Evolutionary conservation across 257 asterid species (phyloP).

Genomic region (Nicotiana tomentosiformis): DNA sequence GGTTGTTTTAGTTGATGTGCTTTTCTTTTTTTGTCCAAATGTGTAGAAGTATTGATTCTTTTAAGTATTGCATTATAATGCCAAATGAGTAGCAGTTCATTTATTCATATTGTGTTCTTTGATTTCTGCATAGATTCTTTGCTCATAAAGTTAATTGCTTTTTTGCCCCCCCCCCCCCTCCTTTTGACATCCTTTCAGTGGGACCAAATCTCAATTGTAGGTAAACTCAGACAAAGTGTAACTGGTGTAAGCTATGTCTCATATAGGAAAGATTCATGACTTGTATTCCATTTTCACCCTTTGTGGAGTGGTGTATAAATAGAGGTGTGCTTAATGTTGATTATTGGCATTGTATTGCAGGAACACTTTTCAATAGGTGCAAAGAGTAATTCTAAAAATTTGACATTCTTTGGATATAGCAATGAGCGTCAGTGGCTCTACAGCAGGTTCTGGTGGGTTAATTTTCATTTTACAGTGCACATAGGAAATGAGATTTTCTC

Average conservation of each 20-base stretch:
- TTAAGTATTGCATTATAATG: neutral
- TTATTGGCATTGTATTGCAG: constrained; percentile 40
- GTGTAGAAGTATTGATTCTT: constrained; percentile 25
- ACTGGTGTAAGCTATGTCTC: constrained; percentile 22
- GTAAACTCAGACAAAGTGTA: constrained; percentile 16
- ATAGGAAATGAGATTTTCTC: neutral
- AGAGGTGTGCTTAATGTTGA: constrained; percentile 19
- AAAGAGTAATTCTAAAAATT: constrained; percentile 4
- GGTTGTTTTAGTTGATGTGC: constrained; percentile 20
- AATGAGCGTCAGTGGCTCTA: constrained; percentile 51
- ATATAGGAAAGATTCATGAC: constrained; percentile 12
- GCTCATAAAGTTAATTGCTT: constrained; percentile 31
- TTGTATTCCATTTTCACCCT: constrained; percentile 32
- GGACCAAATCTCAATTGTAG: constrained; percentile 7
- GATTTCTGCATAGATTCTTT: constrained; percentile 15
- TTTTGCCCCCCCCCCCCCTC: constrained; percentile 4
- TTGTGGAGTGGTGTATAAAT: constrained; percentile 27
- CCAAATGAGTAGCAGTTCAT: neutral
- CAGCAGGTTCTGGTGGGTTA: constrained; percentile 32
- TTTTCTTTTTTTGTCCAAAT: constrained; percentile 4
- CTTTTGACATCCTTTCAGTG: constrained; percentile 21
- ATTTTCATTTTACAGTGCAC: neutral
- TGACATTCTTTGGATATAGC: neutral
- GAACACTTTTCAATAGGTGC: constrained; percentile 20
- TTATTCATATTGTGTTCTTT: constrained; percentile 12